Evolutionary conservation across 2,329 filamentous ascomycete species (phyloP).

Genomic region (Lasiodiplodia sp.): DNA sequence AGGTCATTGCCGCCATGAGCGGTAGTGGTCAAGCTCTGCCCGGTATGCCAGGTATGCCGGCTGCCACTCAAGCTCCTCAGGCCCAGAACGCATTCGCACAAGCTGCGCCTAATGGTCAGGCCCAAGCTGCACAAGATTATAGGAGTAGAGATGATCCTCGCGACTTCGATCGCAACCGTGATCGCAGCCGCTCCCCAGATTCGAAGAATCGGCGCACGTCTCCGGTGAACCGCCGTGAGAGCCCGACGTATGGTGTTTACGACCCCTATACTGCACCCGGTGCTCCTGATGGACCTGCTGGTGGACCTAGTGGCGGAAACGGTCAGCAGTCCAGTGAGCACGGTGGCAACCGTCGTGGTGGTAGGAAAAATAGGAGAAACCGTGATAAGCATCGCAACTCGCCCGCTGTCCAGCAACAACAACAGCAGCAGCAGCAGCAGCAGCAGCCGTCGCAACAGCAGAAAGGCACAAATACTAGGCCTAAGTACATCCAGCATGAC

Average conservation of each 20-base stretch:
- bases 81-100: constrained; percentile 24
- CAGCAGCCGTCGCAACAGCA: constrained; percentile 31
- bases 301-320: neutral
- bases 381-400: constrained; percentile 39
- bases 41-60: neutral
- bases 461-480: constrained; percentile 39
- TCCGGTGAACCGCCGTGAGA: constrained; percentile 68
- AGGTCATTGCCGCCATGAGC: constrained; percentile 25
- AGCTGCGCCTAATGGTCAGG: constrained; percentile 12
- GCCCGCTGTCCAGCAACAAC: constrained; percentile 26
- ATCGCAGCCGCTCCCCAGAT: constrained; percentile 71
- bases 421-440: constrained; percentile 14
- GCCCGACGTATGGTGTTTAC: constrained; percentile 76
- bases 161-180: constrained; percentile 24
- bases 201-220: constrained; percentile 73
- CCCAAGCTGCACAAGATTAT: constrained; percentile 26
- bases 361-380: constrained; percentile 57
- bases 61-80: constrained; percentile 12
- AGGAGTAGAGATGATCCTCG: constrained; percentile 27
- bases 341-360: constrained; percentile 64
- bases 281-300: neutral
- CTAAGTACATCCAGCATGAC: constrained; percentile 85
- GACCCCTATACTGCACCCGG: constrained; percentile 64
- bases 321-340: constrained; percentile 41
- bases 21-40: neutral